Conservation (phyloP, 768 basidiomycete species). For the Saitozyma podzolica region DNA sequence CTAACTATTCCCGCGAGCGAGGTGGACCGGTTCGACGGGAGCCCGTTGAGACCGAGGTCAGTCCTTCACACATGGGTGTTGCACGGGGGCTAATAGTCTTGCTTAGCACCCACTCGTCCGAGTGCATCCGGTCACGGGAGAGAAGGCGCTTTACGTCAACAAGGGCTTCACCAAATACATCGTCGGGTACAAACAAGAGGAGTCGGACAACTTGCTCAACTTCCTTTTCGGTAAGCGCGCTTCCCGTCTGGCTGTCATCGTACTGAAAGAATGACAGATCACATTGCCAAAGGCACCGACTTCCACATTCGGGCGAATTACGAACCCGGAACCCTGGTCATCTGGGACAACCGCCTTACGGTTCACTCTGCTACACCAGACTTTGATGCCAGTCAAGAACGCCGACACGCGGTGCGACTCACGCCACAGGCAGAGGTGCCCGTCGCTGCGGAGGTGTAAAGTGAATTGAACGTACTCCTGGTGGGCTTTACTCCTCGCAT, state of each 20-base stretch:
- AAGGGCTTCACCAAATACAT: conserved; percentile 79
- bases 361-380: conserved; percentile 75
- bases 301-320: conserved; percentile 55
- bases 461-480: too few species aligned
- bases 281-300: conserved; percentile 57
- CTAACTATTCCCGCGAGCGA: too few species aligned
- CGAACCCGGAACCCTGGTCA: conserved; percentile 72
- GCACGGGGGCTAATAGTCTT: too few species aligned
- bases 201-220: conserved; percentile 72
- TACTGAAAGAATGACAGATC: too few species aligned
- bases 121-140: conserved; percentile 81
- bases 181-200: conserved; percentile 77
- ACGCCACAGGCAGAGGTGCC: conserved; percentile 81
- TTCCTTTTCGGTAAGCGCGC: too few species aligned
- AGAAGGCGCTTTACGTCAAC: conserved; percentile 81
- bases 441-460: conserved; percentile 70
- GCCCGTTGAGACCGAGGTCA: too few species aligned
- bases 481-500: too few species aligned
- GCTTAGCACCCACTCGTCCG: conserved; percentile 84
- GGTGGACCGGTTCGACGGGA: too few species aligned
- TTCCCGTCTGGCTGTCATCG: too few species aligned
- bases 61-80: too few species aligned
- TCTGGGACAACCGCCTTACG: conserved; percentile 81
- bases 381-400: conserved; percentile 69
- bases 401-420: conserved; percentile 73